Evolutionary conservation across 192 early-diverging fungal genomes (phyloP), one percentile per base, ranked within the genome.

Genomic region (Dissophora ornata): DNA sequence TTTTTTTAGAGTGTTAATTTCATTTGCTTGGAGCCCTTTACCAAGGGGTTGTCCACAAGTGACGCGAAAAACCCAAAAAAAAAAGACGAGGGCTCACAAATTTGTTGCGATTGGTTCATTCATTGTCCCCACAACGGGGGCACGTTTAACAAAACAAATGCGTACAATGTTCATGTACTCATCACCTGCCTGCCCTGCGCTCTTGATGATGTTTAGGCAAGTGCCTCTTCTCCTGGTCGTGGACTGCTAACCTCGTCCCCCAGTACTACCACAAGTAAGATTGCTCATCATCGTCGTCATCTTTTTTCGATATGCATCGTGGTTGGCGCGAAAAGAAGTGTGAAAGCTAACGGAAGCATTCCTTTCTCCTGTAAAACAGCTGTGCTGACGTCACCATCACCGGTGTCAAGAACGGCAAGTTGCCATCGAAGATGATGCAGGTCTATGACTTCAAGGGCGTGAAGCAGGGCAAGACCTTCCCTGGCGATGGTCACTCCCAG

Each of bases 211-310:
- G n/a, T 19, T 29, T 50, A 69, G 67, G 67, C 41, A 41, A 54
- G n/a, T 69, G 58, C 50, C 28, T 69, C 11, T 69, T 69, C 57
- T 44, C 67, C 30, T 69, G 57, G 57, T 61, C 57, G 3, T 69
- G 67, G 67, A 69, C 67, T 16, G 67, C 67, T 3, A 60, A 61
- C 57, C 9, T 69, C 13, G 49, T 61, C 5, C 51, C 67, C 16
- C 67, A 69, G 24, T 69, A 34, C 67, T 69, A 69, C 67, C 67
- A 69, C 57, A 69, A 69, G 67, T 69, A 69, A 60, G 67, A n/a
- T n/a, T n/a, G n/a, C n/a, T n/a, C n/a, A n/a, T n/a, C n/a, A n/a
- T n/a, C n/a, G n/a, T n/a, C n/a, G n/a, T n/a, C n/a, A n/a, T n/a
- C n/a, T n/a, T n/a, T n/a, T n/a, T n/a, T n/a, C n/a, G n/a, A n/a